A percentile compares a stretch with the other conserved stretches of the same genome.
phyloP scores from a whole-genome alignment of 2,329 filamentous ascomycete species.

The Cadophora malorum region DNA sequence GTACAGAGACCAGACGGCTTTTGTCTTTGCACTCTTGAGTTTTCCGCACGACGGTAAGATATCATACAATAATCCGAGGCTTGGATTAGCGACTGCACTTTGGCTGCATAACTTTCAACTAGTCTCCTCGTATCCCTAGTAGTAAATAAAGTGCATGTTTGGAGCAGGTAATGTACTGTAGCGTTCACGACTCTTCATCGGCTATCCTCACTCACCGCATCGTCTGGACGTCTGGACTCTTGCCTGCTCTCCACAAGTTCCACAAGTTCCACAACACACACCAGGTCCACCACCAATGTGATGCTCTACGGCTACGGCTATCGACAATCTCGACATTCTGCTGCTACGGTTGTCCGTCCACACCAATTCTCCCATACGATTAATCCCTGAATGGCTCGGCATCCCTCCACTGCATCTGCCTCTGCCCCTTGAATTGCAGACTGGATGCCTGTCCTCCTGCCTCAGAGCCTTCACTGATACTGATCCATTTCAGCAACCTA shows the following conservation, averaged over 20 bases:
- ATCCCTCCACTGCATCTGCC: not conserved
- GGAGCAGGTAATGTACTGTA: not conserved
- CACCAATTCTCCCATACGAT: not conserved
- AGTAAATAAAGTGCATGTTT: not conserved
- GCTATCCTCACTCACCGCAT: conserved; percentile 14
- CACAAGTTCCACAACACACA: not conserved
- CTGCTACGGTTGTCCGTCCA: not conserved
- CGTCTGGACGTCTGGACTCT: not conserved
- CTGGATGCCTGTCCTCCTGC: conserved; percentile 5
- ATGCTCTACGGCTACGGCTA: not conserved
- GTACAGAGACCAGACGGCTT: not conserved
- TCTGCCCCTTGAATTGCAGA: not conserved
- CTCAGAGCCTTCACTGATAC: conserved; percentile 6
- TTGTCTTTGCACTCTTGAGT: not conserved
- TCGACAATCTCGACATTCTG: conserved; percentile 1
- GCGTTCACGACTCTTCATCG: not conserved
- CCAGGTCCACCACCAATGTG: not conserved
- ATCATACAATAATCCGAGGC: conserved; percentile 6
- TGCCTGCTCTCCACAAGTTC: not conserved
- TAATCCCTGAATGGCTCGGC: not conserved
- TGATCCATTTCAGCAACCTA: conserved; percentile 11
- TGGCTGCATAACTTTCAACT: not conserved
- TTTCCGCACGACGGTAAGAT: not conserved
- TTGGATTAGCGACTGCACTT: not conserved
- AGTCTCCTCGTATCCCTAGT: not conserved